Conservation (phyloP, 352 stramenopile species). For the Phytophthora aleatoria region DNA sequence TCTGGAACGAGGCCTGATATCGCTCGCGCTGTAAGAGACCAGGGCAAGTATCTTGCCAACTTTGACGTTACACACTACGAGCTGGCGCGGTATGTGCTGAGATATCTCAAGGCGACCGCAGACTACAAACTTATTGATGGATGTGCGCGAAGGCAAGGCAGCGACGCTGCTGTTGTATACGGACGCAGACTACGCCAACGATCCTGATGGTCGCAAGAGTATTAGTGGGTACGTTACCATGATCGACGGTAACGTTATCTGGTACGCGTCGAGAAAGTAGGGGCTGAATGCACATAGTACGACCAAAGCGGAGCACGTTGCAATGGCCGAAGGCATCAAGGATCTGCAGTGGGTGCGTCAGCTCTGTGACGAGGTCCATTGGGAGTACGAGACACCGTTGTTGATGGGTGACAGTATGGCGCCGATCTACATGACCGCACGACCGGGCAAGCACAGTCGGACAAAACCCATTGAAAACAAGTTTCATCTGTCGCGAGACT, state of each 20-base stretch:
- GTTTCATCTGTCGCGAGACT: background rate
- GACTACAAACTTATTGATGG: conserved; percentile 8
- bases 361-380: conserved; percentile 7
- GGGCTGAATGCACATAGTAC: conserved; percentile 33
- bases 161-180: conserved; percentile 10
- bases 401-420: conserved; percentile 5
- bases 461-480: conserved; percentile 6
- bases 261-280: conserved; percentile 33
- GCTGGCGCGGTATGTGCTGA: background rate
- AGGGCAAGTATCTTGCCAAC: conserved; percentile 4
- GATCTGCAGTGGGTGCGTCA: conserved; percentile 29
- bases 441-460: background rate
- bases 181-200: conserved; percentile 36
- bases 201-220: conserved; percentile 20
- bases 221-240: conserved; percentile 32
- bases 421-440: conserved; percentile 3
- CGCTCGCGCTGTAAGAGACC: conserved; percentile 3
- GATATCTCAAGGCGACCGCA: conserved; percentile 6
- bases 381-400: conserved; percentile 5
- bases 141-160: background rate
- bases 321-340: conserved; percentile 21
- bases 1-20: conserved; percentile 1
- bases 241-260: conserved; percentile 25
- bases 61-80: conserved; percentile 9
- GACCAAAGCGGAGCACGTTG: conserved; percentile 33